phyloP scores from a whole-genome alignment of 2,329 filamentous ascomycete genomes.

The Pyricularia grisea region DNA sequence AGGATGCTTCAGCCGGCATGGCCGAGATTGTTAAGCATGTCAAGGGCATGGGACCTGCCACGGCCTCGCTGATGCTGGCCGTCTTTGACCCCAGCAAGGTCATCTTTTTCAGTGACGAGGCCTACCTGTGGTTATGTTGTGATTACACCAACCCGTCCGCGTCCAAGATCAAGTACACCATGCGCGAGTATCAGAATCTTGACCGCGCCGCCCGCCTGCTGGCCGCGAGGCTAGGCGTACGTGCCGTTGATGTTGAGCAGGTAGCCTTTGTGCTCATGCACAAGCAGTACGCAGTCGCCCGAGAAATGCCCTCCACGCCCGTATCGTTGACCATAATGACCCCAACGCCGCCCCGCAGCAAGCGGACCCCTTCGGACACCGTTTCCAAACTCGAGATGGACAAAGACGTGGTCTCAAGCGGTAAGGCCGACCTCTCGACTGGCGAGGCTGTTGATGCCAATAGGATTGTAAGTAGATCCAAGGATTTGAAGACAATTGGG shows the following conservation, averaged over 20 bases:
- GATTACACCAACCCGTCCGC: slow-evolving; percentile 31
- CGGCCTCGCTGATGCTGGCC: slow-evolving; percentile 63
- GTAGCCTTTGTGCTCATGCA: slow-evolving; percentile 59
- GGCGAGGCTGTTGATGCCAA: neutral
- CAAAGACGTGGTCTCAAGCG: neutral
- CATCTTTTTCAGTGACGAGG: slow-evolving; percentile 75
- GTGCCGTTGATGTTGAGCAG: slow-evolving; percentile 56
- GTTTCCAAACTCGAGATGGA: neutral
- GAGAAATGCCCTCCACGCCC: neutral
- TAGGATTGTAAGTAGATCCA: neutral
- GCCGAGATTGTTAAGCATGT: slow-evolving; percentile 43
- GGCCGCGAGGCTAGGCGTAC: slow-evolving; percentile 38
- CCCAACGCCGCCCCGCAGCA: neutral
- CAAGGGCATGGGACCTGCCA: slow-evolving; percentile 72
- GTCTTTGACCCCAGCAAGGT: slow-evolving; percentile 48
- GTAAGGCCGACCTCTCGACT: neutral
- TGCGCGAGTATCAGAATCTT: slow-evolving; percentile 57
- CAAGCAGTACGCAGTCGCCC: slow-evolving; percentile 19
- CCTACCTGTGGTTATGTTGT: slow-evolving; percentile 62
- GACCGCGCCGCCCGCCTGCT: slow-evolving; percentile 31
- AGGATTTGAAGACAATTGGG: neutral
- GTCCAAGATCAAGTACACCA: slow-evolving; percentile 53
- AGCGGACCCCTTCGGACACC: neutral
- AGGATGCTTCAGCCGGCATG: slow-evolving; percentile 33
- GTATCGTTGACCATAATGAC: neutral